Evolutionary conservation across 1,284 basidiomycete genomes (phyloP).

Genomic region (Phenoliferia sp.): DNA sequence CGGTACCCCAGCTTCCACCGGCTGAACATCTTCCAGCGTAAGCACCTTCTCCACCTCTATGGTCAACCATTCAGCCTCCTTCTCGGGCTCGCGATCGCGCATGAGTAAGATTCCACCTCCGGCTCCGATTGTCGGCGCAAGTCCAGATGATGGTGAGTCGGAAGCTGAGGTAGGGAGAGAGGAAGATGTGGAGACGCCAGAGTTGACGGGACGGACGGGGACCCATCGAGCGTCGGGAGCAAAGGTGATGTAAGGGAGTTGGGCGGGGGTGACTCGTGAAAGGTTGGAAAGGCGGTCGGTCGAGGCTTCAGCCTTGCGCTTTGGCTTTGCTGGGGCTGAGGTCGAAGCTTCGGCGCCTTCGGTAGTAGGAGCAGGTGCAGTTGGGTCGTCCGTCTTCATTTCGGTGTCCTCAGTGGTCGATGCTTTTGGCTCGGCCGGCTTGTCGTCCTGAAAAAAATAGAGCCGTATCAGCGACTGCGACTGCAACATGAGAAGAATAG

Average conservation of each 20-base stretch:
- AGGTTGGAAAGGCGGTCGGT: slow-evolving; percentile 80
- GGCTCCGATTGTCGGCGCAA: slow-evolving; percentile 47
- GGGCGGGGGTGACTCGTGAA: slow-evolving; percentile 85
- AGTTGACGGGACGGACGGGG: slow-evolving; percentile 70
- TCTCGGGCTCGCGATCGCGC: slow-evolving; percentile 60
- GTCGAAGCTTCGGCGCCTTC: slow-evolving; percentile 15
- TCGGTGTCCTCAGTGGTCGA: slow-evolving; percentile 44
- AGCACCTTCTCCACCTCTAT: slow-evolving; percentile 47
- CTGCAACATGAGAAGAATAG: not conserved
- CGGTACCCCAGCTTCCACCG: slow-evolving; percentile 36
- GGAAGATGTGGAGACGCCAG: slow-evolving; percentile 6
- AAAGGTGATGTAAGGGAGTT: slow-evolving; percentile 80
- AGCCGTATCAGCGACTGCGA: not conserved
- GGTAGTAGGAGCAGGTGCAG: slow-evolving; percentile 42
- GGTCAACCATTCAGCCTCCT: slow-evolving; percentile 69
- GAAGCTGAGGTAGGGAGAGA: no score
- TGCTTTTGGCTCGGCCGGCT: slow-evolving; percentile 38
- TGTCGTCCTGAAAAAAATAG: slow-evolving; percentile 45
- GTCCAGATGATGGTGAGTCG: not conserved
- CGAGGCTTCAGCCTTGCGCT: slow-evolving; percentile 63
- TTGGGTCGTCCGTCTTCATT: slow-evolving; percentile 52
- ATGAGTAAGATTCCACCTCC: slow-evolving; percentile 81
- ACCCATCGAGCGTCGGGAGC: slow-evolving; percentile 72
- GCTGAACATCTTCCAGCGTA: slow-evolving; percentile 38
- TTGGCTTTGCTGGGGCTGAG: slow-evolving; percentile 40